phyloP scores from a whole-genome alignment of 2,329 filamentous ascomycete species.

The Fusarium redolens region DNA sequence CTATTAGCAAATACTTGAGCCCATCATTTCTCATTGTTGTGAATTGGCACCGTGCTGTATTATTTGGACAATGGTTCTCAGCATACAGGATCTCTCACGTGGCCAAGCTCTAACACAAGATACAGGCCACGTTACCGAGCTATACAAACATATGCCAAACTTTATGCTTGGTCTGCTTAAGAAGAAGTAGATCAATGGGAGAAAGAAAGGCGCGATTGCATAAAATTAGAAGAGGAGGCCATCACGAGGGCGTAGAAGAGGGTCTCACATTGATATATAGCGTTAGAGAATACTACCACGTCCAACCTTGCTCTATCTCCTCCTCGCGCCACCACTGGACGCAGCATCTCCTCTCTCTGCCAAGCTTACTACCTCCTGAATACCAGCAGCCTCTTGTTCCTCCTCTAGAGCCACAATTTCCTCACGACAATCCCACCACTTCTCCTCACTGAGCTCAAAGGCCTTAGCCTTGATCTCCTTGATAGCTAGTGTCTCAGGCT shows the following conservation, averaged over 20 bases:
- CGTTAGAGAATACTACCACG: not conserved
- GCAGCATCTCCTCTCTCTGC: constrained; percentile 75
- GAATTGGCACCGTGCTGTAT: not conserved
- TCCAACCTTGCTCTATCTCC: constrained; percentile 39
- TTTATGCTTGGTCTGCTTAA: not conserved
- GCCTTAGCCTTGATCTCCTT: constrained; percentile 95
- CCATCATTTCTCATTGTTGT: not conserved
- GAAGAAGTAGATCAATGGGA: not conserved
- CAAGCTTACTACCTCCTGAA: constrained; percentile 92
- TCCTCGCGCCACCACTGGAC: constrained; percentile 48
- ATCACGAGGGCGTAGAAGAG: not conserved
- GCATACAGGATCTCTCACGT: not conserved
- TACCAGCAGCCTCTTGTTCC: constrained; percentile 94
- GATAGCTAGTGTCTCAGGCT: constrained; percentile 75
- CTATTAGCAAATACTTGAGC: not conserved
- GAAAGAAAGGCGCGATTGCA: not conserved
- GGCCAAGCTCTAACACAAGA: not conserved
- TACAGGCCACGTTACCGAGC: not conserved
- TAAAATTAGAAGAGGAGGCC: no score
- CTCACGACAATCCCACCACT: constrained; percentile 98
- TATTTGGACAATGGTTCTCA: not conserved
- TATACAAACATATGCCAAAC: not conserved
- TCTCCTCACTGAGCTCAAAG: constrained; percentile 91
- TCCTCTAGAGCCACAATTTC: constrained; percentile 92
- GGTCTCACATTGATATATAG: not conserved